Evolutionary conservation across 305 asterid species (phyloP), one percentile per base, ranked within the genome.

Genomic region (Fraxinus platypoda): DNA sequence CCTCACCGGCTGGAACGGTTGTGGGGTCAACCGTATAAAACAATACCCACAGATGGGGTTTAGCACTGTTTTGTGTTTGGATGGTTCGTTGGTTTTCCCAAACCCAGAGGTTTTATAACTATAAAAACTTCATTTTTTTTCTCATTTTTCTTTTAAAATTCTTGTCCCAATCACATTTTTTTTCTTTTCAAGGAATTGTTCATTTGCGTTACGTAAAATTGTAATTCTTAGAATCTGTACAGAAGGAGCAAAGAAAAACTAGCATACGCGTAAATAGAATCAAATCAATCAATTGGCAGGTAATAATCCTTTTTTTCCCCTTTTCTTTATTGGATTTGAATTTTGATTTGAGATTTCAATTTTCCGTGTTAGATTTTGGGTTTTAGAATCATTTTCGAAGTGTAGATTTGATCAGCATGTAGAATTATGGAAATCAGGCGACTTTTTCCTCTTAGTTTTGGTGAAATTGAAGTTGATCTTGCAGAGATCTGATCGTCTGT

Each of bases 71-170:
- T 62, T 78, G 15, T 21, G 72, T 75, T 80, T 87, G 81, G 86
- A 52, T 86, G 64, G 70, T 74, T 85, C 72, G 82, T 79, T 84
- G 86, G 82, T 82, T 84, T 84, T 83, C 81, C 84, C 88, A 90
- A 89, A 88, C 93, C 91, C 91, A 85, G 91, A 90, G 93, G 91
- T 90, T 90, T 90, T 83, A 84, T 83, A 78, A 70, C 41, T 23
- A 74, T 43, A 73, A 41, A 19, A 34, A 46, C 43, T 71, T 66
- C 77, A 76, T 54, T 74, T 5, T 41, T 78, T 72, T 23, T 2
- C 7, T 15, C 3, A 4, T 3, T 28, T 1, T 17, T 33, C 26
- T 83, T 83, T 52, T 19, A 75, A 43, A 43, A 21, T 75, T 52
- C 33, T 68, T 28, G 9, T 28, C 19, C 23, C 21, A 0, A 11